Conservation (phyloP, 441 rosid species). For the Kokia cookei region DNA sequence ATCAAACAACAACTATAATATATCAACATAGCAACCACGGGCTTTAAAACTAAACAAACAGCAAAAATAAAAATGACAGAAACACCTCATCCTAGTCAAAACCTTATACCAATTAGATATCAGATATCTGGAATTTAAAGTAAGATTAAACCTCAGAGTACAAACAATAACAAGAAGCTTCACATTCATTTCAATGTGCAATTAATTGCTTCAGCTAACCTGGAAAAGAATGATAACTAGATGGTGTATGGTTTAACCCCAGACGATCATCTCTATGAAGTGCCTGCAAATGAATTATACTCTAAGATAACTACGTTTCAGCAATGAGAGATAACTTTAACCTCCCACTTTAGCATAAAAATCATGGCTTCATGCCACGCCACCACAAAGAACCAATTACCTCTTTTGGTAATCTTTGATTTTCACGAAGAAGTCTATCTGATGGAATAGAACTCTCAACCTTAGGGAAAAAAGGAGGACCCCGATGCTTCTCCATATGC, state of each 20-base stretch:
- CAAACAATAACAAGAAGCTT: background rate
- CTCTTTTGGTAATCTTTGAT: slow-evolving; percentile 75
- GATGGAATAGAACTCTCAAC: slow-evolving; percentile 59
- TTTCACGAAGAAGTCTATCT: slow-evolving; percentile 73
- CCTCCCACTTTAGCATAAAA: background rate
- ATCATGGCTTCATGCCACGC: background rate
- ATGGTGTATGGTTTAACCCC: slow-evolving; percentile 41
- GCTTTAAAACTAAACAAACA: background rate
- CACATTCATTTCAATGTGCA: background rate
- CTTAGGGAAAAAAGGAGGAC: slow-evolving; percentile 61
- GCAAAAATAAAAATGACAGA: background rate
- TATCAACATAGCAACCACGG: background rate
- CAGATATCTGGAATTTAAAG: background rate
- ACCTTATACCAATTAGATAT: background rate
- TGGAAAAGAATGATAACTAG: slow-evolving; percentile 54
- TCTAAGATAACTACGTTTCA: slow-evolving; percentile 4
- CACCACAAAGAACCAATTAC: slow-evolving; percentile 28
- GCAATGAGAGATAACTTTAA: slow-evolving; percentile 5
- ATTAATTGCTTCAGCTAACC: slow-evolving; percentile 35
- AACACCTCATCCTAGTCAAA: background rate
- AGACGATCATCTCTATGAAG: slow-evolving; percentile 67
- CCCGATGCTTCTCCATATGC: slow-evolving; percentile 68
- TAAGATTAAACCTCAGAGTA: background rate
- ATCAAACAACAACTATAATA: slow-evolving; percentile 1
- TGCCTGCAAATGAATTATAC: slow-evolving; percentile 47